Conservation (phyloP, 1,139 yeast species). For the Debaryomyces nepalensis region DNA sequence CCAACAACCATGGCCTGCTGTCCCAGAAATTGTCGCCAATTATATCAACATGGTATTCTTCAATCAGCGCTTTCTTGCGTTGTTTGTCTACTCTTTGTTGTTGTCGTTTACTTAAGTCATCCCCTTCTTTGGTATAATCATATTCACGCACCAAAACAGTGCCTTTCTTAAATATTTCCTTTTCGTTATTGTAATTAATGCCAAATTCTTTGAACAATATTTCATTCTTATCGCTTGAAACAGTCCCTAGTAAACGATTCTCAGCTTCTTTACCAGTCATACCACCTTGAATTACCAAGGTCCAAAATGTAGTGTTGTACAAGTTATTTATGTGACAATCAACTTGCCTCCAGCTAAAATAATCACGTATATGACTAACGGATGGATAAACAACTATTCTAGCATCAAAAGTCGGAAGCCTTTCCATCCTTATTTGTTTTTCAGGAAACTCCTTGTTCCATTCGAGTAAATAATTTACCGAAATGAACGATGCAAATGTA, state of each 20-base stretch:
- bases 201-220: constrained; percentile 76
- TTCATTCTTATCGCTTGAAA: constrained; percentile 86
- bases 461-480: constrained; percentile 69
- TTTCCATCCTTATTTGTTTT: constrained; percentile 35
- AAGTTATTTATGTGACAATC: constrained; percentile 96
- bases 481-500: constrained; percentile 80
- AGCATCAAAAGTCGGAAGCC: constrained; percentile 88
- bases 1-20: constrained; percentile 40
- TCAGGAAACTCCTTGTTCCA: constrained; percentile 70
- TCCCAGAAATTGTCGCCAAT: constrained; percentile 64
- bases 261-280: constrained; percentile 81
- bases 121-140: constrained; percentile 19
- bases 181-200: constrained; percentile 88
- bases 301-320: constrained; percentile 94
- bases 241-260: constrained; percentile 68
- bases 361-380: constrained; percentile 64
- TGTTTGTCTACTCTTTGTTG: constrained; percentile 52
- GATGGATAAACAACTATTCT: constrained; percentile 88
- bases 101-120: constrained; percentile 47
- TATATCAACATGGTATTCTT: constrained; percentile 57
- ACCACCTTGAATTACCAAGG: constrained; percentile 72
- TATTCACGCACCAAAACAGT: constrained; percentile 68
- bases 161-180: constrained; percentile 87
- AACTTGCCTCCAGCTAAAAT: constrained; percentile 93
- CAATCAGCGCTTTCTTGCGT: constrained; percentile 53